phyloP scores from a whole-genome alignment of 2,329 filamentous ascomycete species.

The Apiospora koreana region DNA sequence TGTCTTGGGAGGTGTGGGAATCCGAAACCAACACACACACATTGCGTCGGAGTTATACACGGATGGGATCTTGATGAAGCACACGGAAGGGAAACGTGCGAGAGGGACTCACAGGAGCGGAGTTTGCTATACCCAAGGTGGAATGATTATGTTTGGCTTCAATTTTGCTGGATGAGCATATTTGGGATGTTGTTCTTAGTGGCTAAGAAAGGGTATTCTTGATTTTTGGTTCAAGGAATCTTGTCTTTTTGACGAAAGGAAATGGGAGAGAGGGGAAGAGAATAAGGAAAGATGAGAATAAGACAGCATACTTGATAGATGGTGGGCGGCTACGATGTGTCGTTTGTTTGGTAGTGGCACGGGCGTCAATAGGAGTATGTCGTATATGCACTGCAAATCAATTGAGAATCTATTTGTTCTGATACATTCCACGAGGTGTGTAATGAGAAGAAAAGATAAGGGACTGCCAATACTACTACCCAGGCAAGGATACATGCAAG shows the following conservation, averaged over 20 bases:
- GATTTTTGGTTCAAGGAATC: neutral
- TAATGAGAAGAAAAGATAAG: neutral
- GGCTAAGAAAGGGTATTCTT: neutral
- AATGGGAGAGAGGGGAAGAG: neutral
- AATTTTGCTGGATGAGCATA: conserved; percentile 5
- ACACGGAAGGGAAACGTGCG: conserved; percentile 7
- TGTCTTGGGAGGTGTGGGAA: neutral
- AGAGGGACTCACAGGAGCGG: conserved; percentile 5
- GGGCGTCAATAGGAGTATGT: neutral
- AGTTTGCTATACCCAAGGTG: conserved; percentile 14
- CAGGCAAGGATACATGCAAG: neutral
- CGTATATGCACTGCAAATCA: neutral
- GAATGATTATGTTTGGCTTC: conserved; percentile 5
- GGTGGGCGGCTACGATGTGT: neutral
- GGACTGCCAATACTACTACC: neutral
- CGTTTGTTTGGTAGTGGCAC: neutral
- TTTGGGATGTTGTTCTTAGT: neutral
- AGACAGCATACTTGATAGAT: conserved; percentile 3
- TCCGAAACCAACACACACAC: conserved; percentile 2
- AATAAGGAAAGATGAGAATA: neutral
- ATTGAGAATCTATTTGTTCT: neutral
- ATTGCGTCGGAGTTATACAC: conserved; percentile 13
- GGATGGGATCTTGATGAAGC: conserved; percentile 9
- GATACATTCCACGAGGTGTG: neutral
- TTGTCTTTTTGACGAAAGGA: neutral